phyloP scores from a whole-genome alignment of 257 asterid genomes.

The Lantana camara region DNA sequence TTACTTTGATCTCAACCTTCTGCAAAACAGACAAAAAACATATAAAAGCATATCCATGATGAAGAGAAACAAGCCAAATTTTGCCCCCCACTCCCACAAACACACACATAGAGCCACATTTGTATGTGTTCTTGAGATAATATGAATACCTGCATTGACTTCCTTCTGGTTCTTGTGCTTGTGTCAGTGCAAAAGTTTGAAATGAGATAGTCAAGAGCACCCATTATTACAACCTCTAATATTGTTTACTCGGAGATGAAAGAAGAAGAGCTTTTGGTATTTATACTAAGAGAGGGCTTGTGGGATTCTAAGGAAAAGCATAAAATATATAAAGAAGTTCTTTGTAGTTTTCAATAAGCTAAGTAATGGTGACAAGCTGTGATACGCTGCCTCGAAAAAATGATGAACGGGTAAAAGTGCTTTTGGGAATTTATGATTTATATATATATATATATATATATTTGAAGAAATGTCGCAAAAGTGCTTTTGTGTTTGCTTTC shows the following conservation, averaged over 20 bases:
- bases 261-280: conserved; percentile 18
- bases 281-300: conserved; percentile 29
- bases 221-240: conserved; percentile 47
- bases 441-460: conserved; percentile 17
- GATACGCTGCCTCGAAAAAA: conserved; percentile 33
- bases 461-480: conserved; percentile 37
- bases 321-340: not conserved
- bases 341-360: not conserved
- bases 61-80: too few species aligned
- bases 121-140: conserved; percentile 8
- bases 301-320: not conserved
- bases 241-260: conserved; percentile 26
- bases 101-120: too few species aligned
- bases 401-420: conserved; percentile 27
- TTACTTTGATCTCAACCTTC: conserved; percentile 92
- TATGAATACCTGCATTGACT: conserved; percentile 73
- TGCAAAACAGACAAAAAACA: conserved; percentile 23
- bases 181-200: conserved; percentile 63
- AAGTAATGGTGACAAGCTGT: conserved; percentile 17
- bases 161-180: conserved; percentile 57
- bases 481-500: conserved; percentile 51
- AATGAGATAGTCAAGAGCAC: conserved; percentile 78
- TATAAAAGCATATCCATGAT: too few species aligned
- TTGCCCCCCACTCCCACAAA: too few species aligned
- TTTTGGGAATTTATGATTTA: conserved; percentile 25